phyloP scores from a whole-genome alignment of 139 green algal species.

The Zygnema cylindricum region DNA sequence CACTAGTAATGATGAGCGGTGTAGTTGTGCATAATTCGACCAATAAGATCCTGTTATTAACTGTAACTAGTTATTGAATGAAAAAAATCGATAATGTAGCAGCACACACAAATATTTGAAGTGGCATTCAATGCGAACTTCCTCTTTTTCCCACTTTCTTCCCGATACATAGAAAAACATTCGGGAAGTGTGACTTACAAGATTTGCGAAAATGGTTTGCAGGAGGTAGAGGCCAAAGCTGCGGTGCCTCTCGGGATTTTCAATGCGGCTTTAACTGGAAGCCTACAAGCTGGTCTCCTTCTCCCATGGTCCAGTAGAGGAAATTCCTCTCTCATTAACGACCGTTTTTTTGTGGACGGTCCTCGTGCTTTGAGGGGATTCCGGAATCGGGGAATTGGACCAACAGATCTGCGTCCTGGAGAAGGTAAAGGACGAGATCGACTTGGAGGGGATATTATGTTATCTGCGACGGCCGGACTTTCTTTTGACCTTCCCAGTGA shows the following conservation, averaged over 20 bases:
- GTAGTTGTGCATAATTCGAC: too few relatives aligned
- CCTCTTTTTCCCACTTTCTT: too few relatives aligned
- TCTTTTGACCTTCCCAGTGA: conserved; percentile 49
- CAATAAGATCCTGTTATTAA: too few relatives aligned
- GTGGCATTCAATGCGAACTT: too few relatives aligned
- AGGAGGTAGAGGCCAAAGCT: conserved; percentile 27
- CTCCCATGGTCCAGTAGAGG: conserved; percentile 41
- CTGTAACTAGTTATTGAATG: too few relatives aligned
- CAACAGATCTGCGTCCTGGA: background rate
- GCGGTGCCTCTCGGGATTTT: conserved; percentile 36
- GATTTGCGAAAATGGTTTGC: conserved; percentile 1
- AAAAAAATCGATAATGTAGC: too few relatives aligned
- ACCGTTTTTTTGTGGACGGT: conserved; percentile 62
- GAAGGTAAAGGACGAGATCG: conserved; percentile 7
- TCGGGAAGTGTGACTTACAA: too few relatives aligned
- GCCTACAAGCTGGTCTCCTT: conserved; percentile 24
- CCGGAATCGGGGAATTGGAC: conserved; percentile 42
- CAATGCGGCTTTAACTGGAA: conserved; percentile 24
- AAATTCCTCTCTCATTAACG: conserved; percentile 35
- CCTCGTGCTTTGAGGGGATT: conserved; percentile 46
- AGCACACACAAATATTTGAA: too few relatives aligned
- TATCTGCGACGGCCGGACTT: conserved; percentile 19
- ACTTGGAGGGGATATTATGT: conserved; percentile 46
- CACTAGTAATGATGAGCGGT: too few relatives aligned
- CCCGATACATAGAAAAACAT: too few relatives aligned